Base-by-base conservation (phyloP, 805 yeast species). In the Lipomyces spencermartinsiae region DNA sequence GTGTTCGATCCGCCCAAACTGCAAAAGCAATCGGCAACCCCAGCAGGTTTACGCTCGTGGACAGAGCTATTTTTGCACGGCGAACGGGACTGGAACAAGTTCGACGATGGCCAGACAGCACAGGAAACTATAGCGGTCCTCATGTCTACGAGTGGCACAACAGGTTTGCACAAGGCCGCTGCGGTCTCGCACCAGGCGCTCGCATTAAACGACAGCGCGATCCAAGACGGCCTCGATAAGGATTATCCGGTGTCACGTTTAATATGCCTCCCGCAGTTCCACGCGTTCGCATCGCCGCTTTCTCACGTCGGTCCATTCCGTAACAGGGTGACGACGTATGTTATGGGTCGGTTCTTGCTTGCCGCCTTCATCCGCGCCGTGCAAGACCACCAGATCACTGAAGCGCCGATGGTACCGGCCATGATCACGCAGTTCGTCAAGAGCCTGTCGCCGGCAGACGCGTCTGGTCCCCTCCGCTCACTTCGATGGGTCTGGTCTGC, bases 21-120 rank as follows among this genome's bases (percentile, higher is more conserved):
- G 29, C 29, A 25, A 3, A 39, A 2, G 49, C 49, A 39, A 39
- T 16, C 49, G 12, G n/a, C 49, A 39, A 16, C n/a, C 1, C 49
- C 49, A 39, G n/a, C 12, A 14, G 49, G n/a, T 39, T 14, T 39
- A 14, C 49, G 12, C 3, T 16, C 49, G 16, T 39, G 49, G 49
- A 39, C 49, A 14, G 49, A 39, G 49, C 49, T 39, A 3, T 39
- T 39, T 39, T 16, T 39, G n/a, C 49, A 39, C 49, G 49, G 4
- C 49, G 49, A 39, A 39, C 49, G 49, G 49, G 49, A 39, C 49
- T 39, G 49, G 49, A 39, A 39, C 49, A 16, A 2, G n/a, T 39
- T 39, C 49, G 49, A 39, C 49, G 49, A 39, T 39, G 49, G 16
- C 16, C 49, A 39, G 49, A 39, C 49, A 39, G 49, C 49, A 39